Evolutionary conservation across 2,329 filamentous ascomycete species (phyloP), one percentile per base, ranked within the genome.

Genomic region (Trichoderma polysporum): DNA sequence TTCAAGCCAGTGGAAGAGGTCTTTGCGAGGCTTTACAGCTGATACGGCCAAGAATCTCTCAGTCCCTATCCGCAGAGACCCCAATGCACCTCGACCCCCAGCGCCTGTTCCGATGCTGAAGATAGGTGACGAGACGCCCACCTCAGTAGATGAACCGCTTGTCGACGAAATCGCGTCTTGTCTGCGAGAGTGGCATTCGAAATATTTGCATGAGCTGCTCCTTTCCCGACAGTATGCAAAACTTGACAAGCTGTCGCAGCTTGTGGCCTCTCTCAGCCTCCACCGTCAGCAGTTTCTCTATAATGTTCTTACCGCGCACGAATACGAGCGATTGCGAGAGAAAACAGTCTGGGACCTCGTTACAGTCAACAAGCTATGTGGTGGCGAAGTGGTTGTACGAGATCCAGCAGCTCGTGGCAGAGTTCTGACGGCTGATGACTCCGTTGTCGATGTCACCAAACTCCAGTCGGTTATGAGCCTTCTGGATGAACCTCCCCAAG

Each of bases 81-180:
- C 89, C 1, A 84, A 87, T 75, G 86, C 83, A 27, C 88, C 89
- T 12, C 93, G 92, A 73, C 95, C 94, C 33, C 88, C 93, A 12
- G 96, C 96, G 12, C 95, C 95, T 0, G 94, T 99, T 9, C 95
- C 95, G 4, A 95, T 98, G 91, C 85, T 99, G 62, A 97, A 97
- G 78, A 94, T 99, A 76, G 95, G 95, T 67, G 95, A 99, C 75
- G 95, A 99, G 81, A 97, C 93, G 2, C 92, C 94, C 1, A 97
- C 93, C 0, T 97, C 93, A 6, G 84, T 87, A 17, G 89, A 91
- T 9, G 96, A 99, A 77, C 95, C 95, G 2, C 80, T 99, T 69
- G 94, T 99, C 27, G 95, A 99, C 79, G 95, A 99, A 78, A 98
- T 99, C 73, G 94, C 95, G 15, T 97, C 94, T 3, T 99, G 95